Evolutionary conservation across 768 basidiomycete genomes (phyloP), one percentile per base, ranked within the genome.

Genomic region (Kwoniella botswanensis): DNA sequence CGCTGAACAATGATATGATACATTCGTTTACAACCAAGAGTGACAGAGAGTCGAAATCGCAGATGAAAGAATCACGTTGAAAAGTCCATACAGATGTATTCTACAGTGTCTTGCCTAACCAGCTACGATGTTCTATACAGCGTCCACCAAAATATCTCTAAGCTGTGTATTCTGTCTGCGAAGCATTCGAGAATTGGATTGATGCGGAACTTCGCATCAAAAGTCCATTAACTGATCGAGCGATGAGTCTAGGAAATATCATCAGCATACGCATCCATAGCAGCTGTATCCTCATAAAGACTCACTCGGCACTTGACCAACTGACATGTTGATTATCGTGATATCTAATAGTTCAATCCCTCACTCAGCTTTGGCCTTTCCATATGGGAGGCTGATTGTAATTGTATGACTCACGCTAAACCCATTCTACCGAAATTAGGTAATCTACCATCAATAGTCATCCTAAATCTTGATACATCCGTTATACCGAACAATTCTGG

Each of bases 401-500:
- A 26, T 26, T 26, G 26, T 26, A 26, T 26, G 3, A 26, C 67
- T 62, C 60, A 68, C 67, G 59, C 60, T 43, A 68, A 24, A 22
- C 67, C 67, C 67, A 68, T 68, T 44, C 67, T 62, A 5, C 67
- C 67, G 15, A 68, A 52, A 24, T 68, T 68, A 2, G 67, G 67
- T 60, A 52, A 53, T 55, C 54, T 68, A 3, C 67, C 70, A 61
- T 71, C 70, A 11, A 65, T 35, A 3, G 57, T 65, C 43, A 71
- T 71, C 11, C 41, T 42, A 42, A 65, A 71, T 41, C 70, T 58
- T n/a, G 63, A 64, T 18, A 52, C 41, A 43, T 71, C 70, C n/a
- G 70, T 65, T 50, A 71, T 71, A 1, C 70, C 70, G 35, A 71
- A 71, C 26, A 71, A 52, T 24, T 71, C 70, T 10, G 70, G 70